phyloP scores from a whole-genome alignment of 352 stramenopile genomes.

The Ophiocytium majus region DNA sequence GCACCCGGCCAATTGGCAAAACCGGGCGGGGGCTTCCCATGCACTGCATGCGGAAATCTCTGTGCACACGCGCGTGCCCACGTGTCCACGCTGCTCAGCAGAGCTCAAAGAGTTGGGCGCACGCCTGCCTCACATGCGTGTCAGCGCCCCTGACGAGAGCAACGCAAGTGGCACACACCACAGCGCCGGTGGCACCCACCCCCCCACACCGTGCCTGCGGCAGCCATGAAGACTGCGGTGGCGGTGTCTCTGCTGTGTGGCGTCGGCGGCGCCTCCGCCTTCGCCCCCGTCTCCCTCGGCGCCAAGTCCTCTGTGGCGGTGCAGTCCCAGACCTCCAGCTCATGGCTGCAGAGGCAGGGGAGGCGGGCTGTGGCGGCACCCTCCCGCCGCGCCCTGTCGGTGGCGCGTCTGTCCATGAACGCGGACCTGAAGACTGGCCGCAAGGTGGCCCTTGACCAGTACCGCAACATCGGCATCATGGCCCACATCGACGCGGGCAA shows the following conservation, averaged over 20 bases:
- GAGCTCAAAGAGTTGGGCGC: too few relatives aligned
- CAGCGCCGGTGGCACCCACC: too few relatives aligned
- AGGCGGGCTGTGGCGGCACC: neutral
- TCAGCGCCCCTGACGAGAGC: too few relatives aligned
- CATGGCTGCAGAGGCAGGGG: neutral
- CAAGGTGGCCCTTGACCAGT: conserved; percentile 62
- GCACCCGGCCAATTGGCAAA: too few relatives aligned
- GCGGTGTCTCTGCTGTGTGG: neutral
- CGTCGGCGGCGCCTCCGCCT: neutral
- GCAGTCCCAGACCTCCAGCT: neutral
- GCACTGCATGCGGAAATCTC: too few relatives aligned
- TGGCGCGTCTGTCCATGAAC: conserved; percentile 5
- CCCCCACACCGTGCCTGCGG: too few relatives aligned
- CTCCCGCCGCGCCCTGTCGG: neutral
- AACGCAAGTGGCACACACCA: too few relatives aligned
- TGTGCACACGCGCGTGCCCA: too few relatives aligned
- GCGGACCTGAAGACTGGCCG: conserved; percentile 30
- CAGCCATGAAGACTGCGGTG: neutral
- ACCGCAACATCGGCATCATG: conserved; percentile 97
- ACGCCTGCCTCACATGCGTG: too few relatives aligned
- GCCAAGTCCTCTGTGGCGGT: too few relatives aligned
- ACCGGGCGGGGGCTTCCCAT: too few relatives aligned
- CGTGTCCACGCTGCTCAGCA: too few relatives aligned
- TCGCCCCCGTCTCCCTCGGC: neutral
- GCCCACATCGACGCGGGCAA: conserved; percentile 97